Evolutionary conservation across 1,284 basidiomycete species (phyloP).

Genomic region (Ceratobasidium sp.): DNA sequence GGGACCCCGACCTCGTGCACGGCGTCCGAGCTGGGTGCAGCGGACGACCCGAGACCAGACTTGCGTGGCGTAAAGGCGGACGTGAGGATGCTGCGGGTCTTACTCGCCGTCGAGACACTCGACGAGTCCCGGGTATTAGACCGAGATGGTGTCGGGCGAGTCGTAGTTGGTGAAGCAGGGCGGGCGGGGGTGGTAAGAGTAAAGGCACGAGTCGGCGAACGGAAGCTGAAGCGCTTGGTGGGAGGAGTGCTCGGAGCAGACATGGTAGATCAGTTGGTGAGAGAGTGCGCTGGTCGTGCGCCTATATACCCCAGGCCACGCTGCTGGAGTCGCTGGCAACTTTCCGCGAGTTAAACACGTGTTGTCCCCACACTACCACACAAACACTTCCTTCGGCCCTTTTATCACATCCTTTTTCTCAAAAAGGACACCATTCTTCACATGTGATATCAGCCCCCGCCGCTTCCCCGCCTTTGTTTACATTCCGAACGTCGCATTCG

Average conservation of each 20-base stretch:
- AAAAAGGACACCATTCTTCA: conserved; percentile 1
- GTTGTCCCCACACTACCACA: conserved; percentile 14
- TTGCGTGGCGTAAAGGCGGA: conserved; percentile 13
- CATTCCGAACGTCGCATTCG: not conserved
- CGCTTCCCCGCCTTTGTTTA: conserved; percentile 29
- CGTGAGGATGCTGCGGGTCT: conserved; percentile 10
- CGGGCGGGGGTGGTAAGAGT: not conserved
- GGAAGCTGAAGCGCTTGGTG: conserved; percentile 20
- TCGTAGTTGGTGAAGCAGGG: not conserved
- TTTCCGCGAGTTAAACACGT: conserved; percentile 20
- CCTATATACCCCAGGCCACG: conserved; percentile 20
- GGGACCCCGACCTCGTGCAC: conserved; percentile 4
- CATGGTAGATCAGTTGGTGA: conserved; percentile 20
- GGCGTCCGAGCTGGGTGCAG: conserved; percentile 20
- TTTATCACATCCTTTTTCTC: conserved; percentile 4
- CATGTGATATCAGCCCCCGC: conserved; percentile 4
- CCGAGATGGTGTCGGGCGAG: conserved; percentile 18
- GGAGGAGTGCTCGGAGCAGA: conserved; percentile 17
- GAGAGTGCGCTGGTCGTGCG: not conserved
- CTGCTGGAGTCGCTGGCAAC: conserved; percentile 3
- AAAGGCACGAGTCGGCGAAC: conserved; percentile 21
- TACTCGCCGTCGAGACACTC: not conserved
- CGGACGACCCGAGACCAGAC: conserved; percentile 27
- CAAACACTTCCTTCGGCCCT: not conserved
- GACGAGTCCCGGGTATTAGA: conserved; percentile 30